phyloP scores from a whole-genome alignment of 805 yeast genomes.

The Maudiozyma serrabonitensis region DNA sequence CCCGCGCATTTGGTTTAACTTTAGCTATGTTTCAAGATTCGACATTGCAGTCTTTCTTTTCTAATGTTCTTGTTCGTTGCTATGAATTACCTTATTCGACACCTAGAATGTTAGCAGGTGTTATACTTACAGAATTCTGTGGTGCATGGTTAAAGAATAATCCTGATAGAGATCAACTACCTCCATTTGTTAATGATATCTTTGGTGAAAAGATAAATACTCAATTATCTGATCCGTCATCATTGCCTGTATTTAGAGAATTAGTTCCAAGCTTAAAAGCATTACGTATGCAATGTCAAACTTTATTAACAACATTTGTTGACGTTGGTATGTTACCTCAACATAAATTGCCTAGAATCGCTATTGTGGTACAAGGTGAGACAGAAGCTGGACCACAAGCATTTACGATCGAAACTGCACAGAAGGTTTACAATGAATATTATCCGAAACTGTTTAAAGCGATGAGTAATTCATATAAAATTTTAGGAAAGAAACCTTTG shows the following conservation, averaged over 20 bases:
- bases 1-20: slow-evolving; percentile 64
- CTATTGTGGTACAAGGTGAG: slow-evolving; percentile 90
- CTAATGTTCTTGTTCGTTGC: slow-evolving; percentile 31
- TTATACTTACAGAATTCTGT: slow-evolving; percentile 65
- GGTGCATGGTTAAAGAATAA: slow-evolving; percentile 13
- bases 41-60: slow-evolving; percentile 33
- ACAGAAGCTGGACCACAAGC: slow-evolving; percentile 91
- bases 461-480: slow-evolving; percentile 59
- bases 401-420: slow-evolving; percentile 71
- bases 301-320: slow-evolving; percentile 66
- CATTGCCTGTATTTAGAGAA: slow-evolving; percentile 56
- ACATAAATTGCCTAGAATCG: slow-evolving; percentile 66
- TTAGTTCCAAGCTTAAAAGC: slow-evolving; percentile 78
- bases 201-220: slow-evolving; percentile 33
- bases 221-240: slow-evolving; percentile 22
- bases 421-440: slow-evolving; percentile 51
- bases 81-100: slow-evolving; percentile 63
- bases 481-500: slow-evolving; percentile 59
- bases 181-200: slow-evolving; percentile 22
- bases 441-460: slow-evolving; percentile 55
- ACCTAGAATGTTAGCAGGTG: slow-evolving; percentile 61
- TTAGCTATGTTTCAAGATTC: slow-evolving; percentile 41
- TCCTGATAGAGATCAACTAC: slow-evolving; percentile 11
- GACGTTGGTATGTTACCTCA: slow-evolving; percentile 67
- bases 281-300: slow-evolving; percentile 79